Conservation (phyloP, 495 filamentous ascomycete genomes). For the Hyaloscypha bicolor region DNA sequence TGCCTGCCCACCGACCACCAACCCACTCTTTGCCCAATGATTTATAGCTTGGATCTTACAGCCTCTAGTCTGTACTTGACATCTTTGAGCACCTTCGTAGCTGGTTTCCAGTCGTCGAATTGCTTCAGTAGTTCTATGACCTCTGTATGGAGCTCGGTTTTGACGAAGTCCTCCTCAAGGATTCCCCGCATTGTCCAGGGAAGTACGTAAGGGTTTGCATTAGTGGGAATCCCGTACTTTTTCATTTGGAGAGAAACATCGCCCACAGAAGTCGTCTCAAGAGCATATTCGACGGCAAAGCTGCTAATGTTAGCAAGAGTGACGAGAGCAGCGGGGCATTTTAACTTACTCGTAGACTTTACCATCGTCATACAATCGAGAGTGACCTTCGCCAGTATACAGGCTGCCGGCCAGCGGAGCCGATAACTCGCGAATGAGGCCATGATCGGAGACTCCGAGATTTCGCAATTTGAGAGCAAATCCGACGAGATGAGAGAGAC, state of each 20-base stretch:
- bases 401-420: conserved; percentile 86
- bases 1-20: conserved; percentile 5
- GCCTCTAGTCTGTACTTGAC: conserved; percentile 95
- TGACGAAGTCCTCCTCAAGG: conserved; percentile 90
- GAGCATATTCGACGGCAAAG: conserved; percentile 79
- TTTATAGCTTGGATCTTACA: conserved; percentile 78
- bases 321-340: background rate
- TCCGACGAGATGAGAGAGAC: conserved; percentile 85
- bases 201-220: conserved; percentile 79
- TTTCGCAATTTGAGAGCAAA: conserved; percentile 94
- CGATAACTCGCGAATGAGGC: conserved; percentile 88
- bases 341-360: conserved; percentile 79
- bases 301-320: conserved; percentile 39
- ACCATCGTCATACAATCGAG: conserved; percentile 85
- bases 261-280: conserved; percentile 74
- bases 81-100: conserved; percentile 87
- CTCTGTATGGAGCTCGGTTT: conserved; percentile 73
- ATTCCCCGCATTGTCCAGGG: conserved; percentile 94
- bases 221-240: conserved; percentile 48
- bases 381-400: conserved; percentile 91
- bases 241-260: conserved; percentile 54
- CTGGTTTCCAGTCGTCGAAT: conserved; percentile 93
- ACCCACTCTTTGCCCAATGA: background rate
- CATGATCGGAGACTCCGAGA: conserved; percentile 88
- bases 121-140: conserved; percentile 77